These are phyloP conservation scores for Geosmithia flava DNA, from an alignment of 2,329 filamentous ascomycete species.

Conservation along the genomic window DNA sequence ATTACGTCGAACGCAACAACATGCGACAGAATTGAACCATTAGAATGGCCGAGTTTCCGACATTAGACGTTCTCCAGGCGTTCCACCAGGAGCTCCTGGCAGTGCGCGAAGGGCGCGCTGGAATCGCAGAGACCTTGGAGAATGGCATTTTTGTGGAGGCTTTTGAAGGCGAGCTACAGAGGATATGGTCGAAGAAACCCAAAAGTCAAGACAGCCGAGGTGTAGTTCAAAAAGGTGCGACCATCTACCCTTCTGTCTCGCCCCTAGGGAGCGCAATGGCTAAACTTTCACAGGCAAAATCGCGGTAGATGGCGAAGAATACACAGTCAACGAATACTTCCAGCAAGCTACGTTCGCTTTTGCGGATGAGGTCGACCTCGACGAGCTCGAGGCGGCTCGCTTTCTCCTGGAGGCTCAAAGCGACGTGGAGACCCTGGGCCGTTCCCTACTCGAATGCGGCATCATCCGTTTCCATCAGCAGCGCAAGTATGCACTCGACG, in stretches of 20 bases:
- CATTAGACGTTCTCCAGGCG: slow-evolving; percentile 65
- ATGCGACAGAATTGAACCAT: slow-evolving; percentile 32
- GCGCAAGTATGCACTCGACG: slow-evolving; percentile 72
- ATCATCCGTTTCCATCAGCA: slow-evolving; percentile 83
- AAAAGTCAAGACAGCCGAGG: slow-evolving; percentile 68
- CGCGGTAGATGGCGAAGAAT: slow-evolving; percentile 59
- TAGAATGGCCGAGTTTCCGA: slow-evolving; percentile 62
- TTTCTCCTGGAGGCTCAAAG: slow-evolving; percentile 64
- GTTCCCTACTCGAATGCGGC: slow-evolving; percentile 63
- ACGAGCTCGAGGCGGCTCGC: slow-evolving; percentile 74
- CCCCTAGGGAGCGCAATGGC: slow-evolving; percentile 1
- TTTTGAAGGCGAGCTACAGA: slow-evolving; percentile 60
- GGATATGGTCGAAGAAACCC: slow-evolving; percentile 59
- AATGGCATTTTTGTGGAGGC: slow-evolving; percentile 58
- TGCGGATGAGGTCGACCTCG: slow-evolving; percentile 78
- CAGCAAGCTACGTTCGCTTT: slow-evolving; percentile 70
- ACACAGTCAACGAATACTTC: slow-evolving; percentile 75
- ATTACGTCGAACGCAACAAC: slow-evolving; percentile 9
- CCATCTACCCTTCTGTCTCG: not conserved
- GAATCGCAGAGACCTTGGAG: slow-evolving; percentile 53
- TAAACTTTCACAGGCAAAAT: slow-evolving; percentile 52
- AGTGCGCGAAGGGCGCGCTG: slow-evolving; percentile 54
- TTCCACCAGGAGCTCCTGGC: slow-evolving; percentile 78
- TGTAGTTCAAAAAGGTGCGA: slow-evolving; percentile 50
- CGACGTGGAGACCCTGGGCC: slow-evolving; percentile 55